A percentile compares a stretch with the other conserved stretches of the same genome.
phyloP scores from a whole-genome alignment of 495 filamentous ascomycete species.

The Xylaria bambusicola region DNA sequence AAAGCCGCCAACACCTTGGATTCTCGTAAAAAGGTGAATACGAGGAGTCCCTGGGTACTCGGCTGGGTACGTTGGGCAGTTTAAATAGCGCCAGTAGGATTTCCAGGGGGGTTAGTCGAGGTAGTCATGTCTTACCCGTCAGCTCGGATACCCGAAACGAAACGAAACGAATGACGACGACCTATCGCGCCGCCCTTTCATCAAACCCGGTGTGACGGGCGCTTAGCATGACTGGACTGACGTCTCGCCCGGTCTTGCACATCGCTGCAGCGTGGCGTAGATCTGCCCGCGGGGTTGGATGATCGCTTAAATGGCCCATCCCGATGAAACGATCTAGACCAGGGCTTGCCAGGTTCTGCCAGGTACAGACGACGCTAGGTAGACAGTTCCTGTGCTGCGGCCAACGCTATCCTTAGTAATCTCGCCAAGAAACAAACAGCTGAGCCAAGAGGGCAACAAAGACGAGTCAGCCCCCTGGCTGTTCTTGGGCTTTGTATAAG shows the following conservation, averaged over 20 bases:
- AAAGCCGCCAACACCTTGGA: too few species aligned
- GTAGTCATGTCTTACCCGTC: background rate
- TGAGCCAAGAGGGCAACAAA: background rate
- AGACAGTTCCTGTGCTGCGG: background rate
- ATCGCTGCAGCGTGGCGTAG: conserved; percentile 4
- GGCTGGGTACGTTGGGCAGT: background rate
- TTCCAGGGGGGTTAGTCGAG: background rate
- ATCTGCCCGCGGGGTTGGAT: conserved; percentile 11
- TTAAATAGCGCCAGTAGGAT: background rate
- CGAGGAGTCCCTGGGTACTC: too few species aligned
- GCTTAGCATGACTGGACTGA: conserved; percentile 15
- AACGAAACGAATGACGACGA: background rate
- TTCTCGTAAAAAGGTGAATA: too few species aligned
- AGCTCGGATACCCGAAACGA: background rate
- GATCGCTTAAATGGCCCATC: background rate
- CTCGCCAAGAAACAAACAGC: background rate
- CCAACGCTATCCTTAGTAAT: background rate
- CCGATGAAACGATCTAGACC: conserved; percentile 14
- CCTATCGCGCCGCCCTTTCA: background rate
- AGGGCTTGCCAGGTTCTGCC: too few species aligned
- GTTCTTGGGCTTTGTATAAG: conserved; percentile 7
- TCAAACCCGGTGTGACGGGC: conserved; percentile 19
- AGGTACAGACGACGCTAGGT: background rate
- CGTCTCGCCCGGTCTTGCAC: background rate
- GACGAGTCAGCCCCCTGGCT: background rate